These are phyloP conservation scores for Paecilomyces fulvus DNA, from an alignment of 2,329 filamentous ascomycete species.

Conservation along the genomic window DNA sequence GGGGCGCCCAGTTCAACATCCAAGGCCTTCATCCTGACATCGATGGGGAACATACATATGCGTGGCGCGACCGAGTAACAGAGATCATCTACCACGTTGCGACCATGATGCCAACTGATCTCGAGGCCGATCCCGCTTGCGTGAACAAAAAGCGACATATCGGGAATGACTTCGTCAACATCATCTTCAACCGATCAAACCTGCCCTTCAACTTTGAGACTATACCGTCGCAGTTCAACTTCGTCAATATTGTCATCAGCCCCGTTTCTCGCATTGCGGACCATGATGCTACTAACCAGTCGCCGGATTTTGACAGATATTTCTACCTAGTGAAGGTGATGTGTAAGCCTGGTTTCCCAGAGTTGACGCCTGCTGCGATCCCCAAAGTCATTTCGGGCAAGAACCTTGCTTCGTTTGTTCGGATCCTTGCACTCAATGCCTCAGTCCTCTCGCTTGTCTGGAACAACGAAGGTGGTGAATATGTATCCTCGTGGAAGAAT, in stretches of 20 bases:
- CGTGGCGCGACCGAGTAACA: conserved; percentile 89
- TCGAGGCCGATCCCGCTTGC: conserved; percentile 65
- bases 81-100: conserved; percentile 94
- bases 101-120: conserved; percentile 92
- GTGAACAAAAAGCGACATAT: conserved; percentile 89
- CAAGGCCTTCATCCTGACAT: conserved; percentile 78
- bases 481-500: conserved; percentile 82
- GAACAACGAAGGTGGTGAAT: conserved; percentile 64
- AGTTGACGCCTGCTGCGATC: conserved; percentile 81
- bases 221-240: conserved; percentile 92
- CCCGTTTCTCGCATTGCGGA: conserved; percentile 50
- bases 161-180: conserved; percentile 96
- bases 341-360: conserved; percentile 79
- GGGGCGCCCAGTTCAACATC: conserved; percentile 81
- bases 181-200: conserved; percentile 97
- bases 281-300: conserved; percentile 23
- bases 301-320: conserved; percentile 26
- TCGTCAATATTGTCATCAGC: conserved; percentile 91
- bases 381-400: conserved; percentile 80
- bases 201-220: conserved; percentile 79
- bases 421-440: conserved; percentile 83
- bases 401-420: conserved; percentile 75
- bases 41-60: conserved; percentile 83
- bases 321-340: conserved; percentile 90
- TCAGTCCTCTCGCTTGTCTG: conserved; percentile 92